Conservation (phyloP, 257 asterid species). For the Coffea canephora region DNA sequence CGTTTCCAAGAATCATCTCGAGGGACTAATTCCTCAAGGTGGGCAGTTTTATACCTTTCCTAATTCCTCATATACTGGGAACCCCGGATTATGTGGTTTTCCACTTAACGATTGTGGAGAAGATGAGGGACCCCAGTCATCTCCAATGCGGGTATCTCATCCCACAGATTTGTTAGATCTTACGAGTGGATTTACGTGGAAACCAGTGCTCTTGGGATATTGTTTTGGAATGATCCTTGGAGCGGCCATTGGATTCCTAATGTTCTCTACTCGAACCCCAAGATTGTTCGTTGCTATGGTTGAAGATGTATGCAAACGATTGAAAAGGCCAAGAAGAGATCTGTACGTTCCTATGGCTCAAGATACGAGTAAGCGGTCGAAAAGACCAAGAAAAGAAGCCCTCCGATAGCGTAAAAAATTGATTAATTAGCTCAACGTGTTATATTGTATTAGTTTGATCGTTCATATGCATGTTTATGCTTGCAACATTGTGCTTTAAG, state of each 20-base stretch:
- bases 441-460: not conserved
- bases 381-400: not conserved
- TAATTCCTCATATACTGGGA: slow-evolving; percentile 5
- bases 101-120: not conserved
- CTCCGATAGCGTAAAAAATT: not conserved
- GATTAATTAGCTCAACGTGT: not conserved
- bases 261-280: not conserved
- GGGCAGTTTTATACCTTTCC: slow-evolving; percentile 23
- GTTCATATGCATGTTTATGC: not conserved
- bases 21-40: slow-evolving; percentile 28
- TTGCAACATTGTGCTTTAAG: not conserved
- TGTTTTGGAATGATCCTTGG: slow-evolving; percentile 8
- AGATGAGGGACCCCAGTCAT: not conserved
- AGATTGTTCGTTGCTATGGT: not conserved
- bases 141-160: not conserved
- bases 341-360: no score
- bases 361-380: not conserved
- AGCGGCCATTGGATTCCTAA: not conserved
- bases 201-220: slow-evolving; percentile 7
- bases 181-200: slow-evolving; percentile 2
- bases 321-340: not conserved
- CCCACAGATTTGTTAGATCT: not conserved
- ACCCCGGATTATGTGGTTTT: not conserved
- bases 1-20: slow-evolving; percentile 27
- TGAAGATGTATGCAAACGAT: not conserved